Percentiles rank a stretch among this genome's conserved stretches.
Evolutionary conservation across 192 early-diverging fungal genomes (phyloP).

Genomic region (Rhizoclosmatium globosum): DNA sequence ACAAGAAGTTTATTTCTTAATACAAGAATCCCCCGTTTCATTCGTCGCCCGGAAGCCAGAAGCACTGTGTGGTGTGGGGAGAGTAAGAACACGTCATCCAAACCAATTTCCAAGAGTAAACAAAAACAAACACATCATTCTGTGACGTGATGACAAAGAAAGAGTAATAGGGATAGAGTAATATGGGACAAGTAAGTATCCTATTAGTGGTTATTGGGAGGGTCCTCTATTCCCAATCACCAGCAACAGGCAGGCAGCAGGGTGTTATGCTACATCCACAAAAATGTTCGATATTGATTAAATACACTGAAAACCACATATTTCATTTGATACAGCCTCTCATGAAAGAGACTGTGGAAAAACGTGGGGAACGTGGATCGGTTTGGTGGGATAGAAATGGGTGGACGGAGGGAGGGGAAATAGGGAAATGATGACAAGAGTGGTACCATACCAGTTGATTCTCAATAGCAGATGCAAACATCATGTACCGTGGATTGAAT

Average conservation of each 20-base stretch:
- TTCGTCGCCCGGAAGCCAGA: conserved; percentile 15
- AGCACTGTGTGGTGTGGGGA: conserved; percentile 13
- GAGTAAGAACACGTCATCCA: background rate
- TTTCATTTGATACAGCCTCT: background rate
- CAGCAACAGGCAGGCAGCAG: background rate
- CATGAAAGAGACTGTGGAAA: background rate
- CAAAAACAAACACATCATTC: background rate
- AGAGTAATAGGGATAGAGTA: no score
- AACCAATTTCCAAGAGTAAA: background rate
- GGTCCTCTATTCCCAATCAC: background rate
- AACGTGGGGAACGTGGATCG: conserved; percentile 26
- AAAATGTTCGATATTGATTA: background rate
- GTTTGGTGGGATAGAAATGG: background rate
- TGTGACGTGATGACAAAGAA: background rate
- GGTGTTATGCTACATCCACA: no score
- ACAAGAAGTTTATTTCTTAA: no score
- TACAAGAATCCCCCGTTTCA: background rate
- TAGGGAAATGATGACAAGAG: background rate
- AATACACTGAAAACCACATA: conserved; percentile 19
- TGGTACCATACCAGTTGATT: conserved; percentile 68
- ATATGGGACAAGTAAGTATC: no score
- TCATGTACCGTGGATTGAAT: conserved; percentile 79
- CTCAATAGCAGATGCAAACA: conserved; percentile 72
- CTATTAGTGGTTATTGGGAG: no score
- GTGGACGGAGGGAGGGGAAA: background rate